phyloP scores from a whole-genome alignment of 371 early-diverging fungal species.

The Mucor racemosus region DNA sequence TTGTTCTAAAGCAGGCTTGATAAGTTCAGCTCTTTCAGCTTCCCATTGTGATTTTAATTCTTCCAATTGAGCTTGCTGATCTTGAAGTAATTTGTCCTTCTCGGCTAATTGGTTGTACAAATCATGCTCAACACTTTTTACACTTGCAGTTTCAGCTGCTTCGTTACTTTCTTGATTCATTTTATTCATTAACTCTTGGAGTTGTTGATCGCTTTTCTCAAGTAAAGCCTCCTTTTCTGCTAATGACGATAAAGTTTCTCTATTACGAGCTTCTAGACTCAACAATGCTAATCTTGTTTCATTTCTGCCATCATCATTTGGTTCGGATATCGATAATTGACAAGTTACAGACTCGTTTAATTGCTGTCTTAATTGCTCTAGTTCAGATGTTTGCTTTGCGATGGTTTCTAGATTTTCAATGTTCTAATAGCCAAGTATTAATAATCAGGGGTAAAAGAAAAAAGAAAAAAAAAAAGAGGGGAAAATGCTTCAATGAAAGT shows the following conservation, averaged over 20 bases:
- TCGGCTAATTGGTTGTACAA: conserved; percentile 32
- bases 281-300: conserved; percentile 1
- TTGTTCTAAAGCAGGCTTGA: conserved; percentile 47
- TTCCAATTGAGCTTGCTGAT: conserved; percentile 40
- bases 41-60: conserved; percentile 39
- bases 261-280: conserved; percentile 11
- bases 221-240: conserved; percentile 32
- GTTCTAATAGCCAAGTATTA: conserved; percentile 27
- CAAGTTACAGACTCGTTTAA: neutral
- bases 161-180: conserved; percentile 10
- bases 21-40: conserved; percentile 39
- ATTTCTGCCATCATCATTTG: conserved; percentile 1
- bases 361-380: conserved; percentile 39
- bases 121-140: neutral
- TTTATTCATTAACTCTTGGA: conserved; percentile 30
- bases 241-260: conserved; percentile 19
- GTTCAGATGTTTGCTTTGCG: conserved; percentile 42
- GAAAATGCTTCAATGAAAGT: too few relatives aligned
- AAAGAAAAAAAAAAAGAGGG: neutral
- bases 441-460: neutral
- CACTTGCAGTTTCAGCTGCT: conserved; percentile 4
- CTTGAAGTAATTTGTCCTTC: conserved; percentile 36
- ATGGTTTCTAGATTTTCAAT: conserved; percentile 42
- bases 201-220: conserved; percentile 32
- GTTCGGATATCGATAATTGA: neutral